Evolutionary conservation across 2,329 filamentous ascomycete genomes (phyloP).

Genomic region (Nemania sp.): DNA sequence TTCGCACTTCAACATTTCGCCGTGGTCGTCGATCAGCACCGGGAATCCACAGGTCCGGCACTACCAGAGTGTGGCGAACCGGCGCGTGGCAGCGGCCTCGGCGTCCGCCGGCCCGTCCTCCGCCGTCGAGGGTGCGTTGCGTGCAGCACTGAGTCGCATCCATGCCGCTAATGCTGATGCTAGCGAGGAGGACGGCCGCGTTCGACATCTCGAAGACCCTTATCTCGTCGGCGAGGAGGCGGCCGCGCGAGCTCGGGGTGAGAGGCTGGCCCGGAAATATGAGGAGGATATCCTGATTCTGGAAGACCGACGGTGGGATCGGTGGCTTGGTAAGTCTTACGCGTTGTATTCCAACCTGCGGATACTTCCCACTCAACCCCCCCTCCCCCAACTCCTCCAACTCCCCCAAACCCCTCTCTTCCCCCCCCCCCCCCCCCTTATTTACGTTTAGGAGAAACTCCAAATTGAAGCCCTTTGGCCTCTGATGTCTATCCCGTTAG

Average conservation of each 20-base stretch:
- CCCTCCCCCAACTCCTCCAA: too few relatives aligned
- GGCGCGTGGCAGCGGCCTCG: conserved; percentile 56
- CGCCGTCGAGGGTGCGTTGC: conserved; percentile 34
- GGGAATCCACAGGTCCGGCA: conserved; percentile 61
- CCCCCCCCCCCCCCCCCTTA: not conserved
- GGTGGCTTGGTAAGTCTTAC: conserved; percentile 59
- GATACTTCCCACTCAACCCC: not conserved
- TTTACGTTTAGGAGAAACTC: not conserved
- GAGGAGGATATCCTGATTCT: conserved; percentile 58
- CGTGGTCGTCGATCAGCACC: conserved; percentile 56
- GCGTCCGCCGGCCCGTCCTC: conserved; percentile 25
- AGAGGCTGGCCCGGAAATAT: conserved; percentile 60
- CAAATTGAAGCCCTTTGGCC: not conserved
- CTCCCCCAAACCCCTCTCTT: too few relatives aligned
- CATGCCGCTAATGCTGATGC: conserved; percentile 27
- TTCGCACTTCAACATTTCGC: conserved; percentile 59
- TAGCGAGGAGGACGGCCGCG: conserved; percentile 33
- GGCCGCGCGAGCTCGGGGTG: conserved; percentile 59
- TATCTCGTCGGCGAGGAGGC: conserved; percentile 69
- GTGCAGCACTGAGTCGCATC: conserved; percentile 35
- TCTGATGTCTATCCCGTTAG: not conserved
- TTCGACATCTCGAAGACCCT: conserved; percentile 67
- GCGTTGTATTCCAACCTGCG: not conserved
- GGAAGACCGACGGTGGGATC: conserved; percentile 65
- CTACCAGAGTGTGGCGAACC: conserved; percentile 66